A percentile compares a stretch with the other conserved stretches of the same genome.
Evolutionary conservation across 2,329 filamentous ascomycete species (phyloP).

Genomic region (Penicillium sp.): DNA sequence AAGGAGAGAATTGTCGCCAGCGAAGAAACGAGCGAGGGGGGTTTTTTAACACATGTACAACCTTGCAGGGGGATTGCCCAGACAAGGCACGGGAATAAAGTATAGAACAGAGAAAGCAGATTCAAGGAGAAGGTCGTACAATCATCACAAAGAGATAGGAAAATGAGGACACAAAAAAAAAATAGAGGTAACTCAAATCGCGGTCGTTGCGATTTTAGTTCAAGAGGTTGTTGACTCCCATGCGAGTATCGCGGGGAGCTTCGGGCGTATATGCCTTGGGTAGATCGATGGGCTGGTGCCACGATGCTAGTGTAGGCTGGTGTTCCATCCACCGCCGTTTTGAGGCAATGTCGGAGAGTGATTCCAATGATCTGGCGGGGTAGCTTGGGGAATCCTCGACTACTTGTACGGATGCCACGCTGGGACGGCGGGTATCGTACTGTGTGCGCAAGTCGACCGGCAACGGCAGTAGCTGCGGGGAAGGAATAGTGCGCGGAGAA

Average conservation of each 20-base stretch:
- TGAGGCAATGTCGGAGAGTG: constrained; percentile 25
- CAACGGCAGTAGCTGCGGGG: constrained; percentile 41
- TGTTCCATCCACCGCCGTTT: constrained; percentile 32
- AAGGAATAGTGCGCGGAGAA: constrained; percentile 52
- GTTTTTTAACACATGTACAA: constrained; percentile 25
- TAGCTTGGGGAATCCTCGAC: constrained; percentile 28
- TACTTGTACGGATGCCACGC: constrained; percentile 24
- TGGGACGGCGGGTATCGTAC: constrained; percentile 36
- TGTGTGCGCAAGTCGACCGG: constrained; percentile 47
- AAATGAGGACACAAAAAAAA: background rate
- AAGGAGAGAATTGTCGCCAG: constrained; percentile 14
- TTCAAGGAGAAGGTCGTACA: constrained; percentile 20
- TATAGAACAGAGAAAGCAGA: constrained; percentile 13
- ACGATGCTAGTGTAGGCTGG: constrained; percentile 25
- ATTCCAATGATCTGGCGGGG: constrained; percentile 20
- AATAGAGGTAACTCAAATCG: background rate
- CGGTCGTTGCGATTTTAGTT: constrained; percentile 27
- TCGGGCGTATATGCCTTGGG: constrained; percentile 24
- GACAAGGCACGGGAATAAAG: constrained; percentile 16
- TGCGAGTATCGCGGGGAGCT: constrained; percentile 37
- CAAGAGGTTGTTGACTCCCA: constrained; percentile 40
- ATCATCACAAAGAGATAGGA: constrained; percentile 19
- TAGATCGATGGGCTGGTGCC: constrained; percentile 29
- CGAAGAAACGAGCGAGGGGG: constrained; percentile 10
- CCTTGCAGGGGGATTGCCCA: constrained; percentile 1